Conservation (phyloP, 176 grass and related monocot genomes). For the Rhynchospora pubera region DNA sequence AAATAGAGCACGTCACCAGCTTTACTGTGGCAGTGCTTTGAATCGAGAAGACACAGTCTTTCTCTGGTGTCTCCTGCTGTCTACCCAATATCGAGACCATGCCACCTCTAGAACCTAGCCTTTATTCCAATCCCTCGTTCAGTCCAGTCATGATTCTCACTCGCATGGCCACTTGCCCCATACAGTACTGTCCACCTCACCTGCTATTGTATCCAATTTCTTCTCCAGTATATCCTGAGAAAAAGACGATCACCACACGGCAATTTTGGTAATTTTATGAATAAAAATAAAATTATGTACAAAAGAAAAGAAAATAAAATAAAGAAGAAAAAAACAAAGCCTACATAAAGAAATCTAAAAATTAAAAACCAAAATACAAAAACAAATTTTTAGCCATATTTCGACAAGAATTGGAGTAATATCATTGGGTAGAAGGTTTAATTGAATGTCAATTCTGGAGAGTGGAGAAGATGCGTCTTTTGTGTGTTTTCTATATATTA, state of each 20-base stretch:
- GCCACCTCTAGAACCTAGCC: neutral
- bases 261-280: too few species aligned
- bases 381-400: too few species aligned
- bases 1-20: neutral
- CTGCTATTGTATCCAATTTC: neutral
- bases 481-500: too few species aligned
- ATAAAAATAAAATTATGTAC: too few species aligned
- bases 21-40: constrained; percentile 16
- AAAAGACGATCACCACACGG: neutral
- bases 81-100: constrained; percentile 25
- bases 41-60: constrained; percentile 19
- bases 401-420: too few species aligned
- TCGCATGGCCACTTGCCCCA: neutral
- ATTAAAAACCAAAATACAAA: too few species aligned
- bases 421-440: too few species aligned
- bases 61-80: constrained; percentile 17
- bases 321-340: too few species aligned
- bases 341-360: too few species aligned
- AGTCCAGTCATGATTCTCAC: neutral
- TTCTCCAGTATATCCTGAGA: neutral
- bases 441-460: too few species aligned
- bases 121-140: neutral
- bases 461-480: too few species aligned
- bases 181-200: neutral
- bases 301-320: too few species aligned